These are phyloP conservation scores for Cadophora sp. DNA, from an alignment of 2,329 filamentous ascomycete species.

Conservation along the genomic window DNA sequence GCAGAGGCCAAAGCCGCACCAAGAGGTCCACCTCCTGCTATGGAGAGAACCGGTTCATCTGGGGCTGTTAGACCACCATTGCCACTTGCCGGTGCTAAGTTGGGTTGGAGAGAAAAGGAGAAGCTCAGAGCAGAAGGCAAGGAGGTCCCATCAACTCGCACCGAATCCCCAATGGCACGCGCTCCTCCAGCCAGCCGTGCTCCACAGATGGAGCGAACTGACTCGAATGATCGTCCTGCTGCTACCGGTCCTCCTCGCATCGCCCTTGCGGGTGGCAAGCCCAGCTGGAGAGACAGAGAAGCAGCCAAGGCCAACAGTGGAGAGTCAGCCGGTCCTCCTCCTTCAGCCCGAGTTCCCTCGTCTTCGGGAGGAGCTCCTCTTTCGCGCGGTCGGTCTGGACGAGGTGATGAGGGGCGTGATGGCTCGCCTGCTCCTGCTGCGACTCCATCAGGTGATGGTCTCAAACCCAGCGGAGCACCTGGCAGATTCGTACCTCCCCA, in stretches of 20 bases:
- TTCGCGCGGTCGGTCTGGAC: conserved; percentile 52
- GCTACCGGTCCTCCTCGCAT: conserved; percentile 60
- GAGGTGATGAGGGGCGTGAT: conserved; percentile 49
- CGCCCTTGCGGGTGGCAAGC: conserved; percentile 56
- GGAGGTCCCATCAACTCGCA: conserved; percentile 39
- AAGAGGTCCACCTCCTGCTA: conserved; percentile 46
- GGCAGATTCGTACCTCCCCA: conserved; percentile 66
- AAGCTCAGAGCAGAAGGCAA: conserved; percentile 52
- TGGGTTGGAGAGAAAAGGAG: conserved; percentile 78
- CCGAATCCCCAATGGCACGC: conserved; percentile 37
- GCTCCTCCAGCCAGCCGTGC: conserved; percentile 38
- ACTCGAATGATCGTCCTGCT: conserved; percentile 50
- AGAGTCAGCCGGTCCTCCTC: conserved; percentile 38
- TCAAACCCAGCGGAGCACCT: conserved; percentile 58
- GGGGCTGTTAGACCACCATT: conserved; percentile 60
- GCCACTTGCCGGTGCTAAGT: conserved; percentile 64
- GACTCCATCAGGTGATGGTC: conserved; percentile 48
- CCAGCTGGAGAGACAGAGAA: conserved; percentile 65
- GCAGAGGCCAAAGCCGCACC: conserved; percentile 60
- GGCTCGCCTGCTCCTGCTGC: conserved; percentile 50
- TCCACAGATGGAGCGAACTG: conserved; percentile 49
- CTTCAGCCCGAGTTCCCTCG: conserved; percentile 38
- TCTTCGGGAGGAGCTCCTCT: conserved; percentile 50
- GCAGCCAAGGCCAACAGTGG: conserved; percentile 53
- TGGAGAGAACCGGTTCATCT: conserved; percentile 56